phyloP scores from a whole-genome alignment of 164 flowering plant species.

The Magnolia kwangsiensis region DNA sequence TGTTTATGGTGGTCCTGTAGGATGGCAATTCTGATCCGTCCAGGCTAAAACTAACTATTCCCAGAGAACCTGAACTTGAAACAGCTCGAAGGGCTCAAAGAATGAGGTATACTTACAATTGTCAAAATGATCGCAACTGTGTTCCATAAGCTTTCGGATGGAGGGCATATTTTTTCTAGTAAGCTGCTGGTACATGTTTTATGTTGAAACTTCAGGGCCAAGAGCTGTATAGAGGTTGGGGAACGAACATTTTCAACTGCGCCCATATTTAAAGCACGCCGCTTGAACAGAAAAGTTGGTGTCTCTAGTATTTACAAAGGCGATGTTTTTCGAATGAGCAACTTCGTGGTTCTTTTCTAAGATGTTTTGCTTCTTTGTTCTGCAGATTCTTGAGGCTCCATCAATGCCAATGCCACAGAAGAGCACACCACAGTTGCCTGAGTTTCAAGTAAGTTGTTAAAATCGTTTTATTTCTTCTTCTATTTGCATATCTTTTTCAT shows the following conservation, averaged over 20 bases:
- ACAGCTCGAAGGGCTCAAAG: constrained; percentile 77
- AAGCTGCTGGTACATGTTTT: neutral
- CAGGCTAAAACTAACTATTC: constrained; percentile 64
- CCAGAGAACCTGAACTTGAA: constrained; percentile 82
- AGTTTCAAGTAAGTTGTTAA: constrained; percentile 59
- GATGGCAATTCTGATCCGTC: constrained; percentile 30
- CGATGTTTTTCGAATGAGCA: neutral
- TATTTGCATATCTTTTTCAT: neutral
- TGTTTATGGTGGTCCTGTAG: constrained; percentile 33
- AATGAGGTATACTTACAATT: constrained; percentile 40
- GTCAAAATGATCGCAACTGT: neutral
- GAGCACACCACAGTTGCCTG: constrained; percentile 64
- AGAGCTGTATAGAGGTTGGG: constrained; percentile 23
- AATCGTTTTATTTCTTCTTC: neutral
- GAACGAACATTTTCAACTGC: constrained; percentile 27
- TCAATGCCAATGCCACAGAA: constrained; percentile 53
- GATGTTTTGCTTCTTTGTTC: neutral
- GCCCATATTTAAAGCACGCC: constrained; percentile 69
- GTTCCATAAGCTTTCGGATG: constrained; percentile 4
- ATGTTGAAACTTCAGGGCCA: constrained; percentile 48
- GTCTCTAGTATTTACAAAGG: neutral
- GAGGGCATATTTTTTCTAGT: neutral
- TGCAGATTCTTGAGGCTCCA: constrained; percentile 81
- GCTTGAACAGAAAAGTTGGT: constrained; percentile 83
- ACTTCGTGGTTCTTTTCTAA: neutral